These are phyloP conservation scores for Clavispora santaluciae DNA, from an alignment of 805 yeast species.

Conservation along the genomic window DNA sequence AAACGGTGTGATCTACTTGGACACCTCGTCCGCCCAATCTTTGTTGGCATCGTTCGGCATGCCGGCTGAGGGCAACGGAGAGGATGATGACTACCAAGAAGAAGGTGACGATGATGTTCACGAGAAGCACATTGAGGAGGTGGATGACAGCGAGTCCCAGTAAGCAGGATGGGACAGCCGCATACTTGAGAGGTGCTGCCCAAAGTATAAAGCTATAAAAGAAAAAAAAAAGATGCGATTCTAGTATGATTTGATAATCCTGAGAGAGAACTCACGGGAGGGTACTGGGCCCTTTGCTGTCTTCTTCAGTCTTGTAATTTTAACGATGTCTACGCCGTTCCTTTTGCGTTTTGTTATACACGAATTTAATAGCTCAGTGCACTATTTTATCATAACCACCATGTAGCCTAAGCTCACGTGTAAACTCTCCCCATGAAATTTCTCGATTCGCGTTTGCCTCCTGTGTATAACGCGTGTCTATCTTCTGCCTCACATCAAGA, in stretches of 20 bases:
- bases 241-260: constrained; percentile 1
- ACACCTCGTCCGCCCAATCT: constrained; percentile 58
- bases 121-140: constrained; percentile 31
- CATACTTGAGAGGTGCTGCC: constrained; percentile 4
- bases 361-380: background rate
- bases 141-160: constrained; percentile 21
- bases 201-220: background rate
- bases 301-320: constrained; percentile 7
- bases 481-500: background rate
- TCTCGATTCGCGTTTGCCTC: background rate
- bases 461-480: background rate
- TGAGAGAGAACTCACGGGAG: background rate
- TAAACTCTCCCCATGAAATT: too few relatives aligned
- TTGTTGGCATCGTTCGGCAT: constrained; percentile 49
- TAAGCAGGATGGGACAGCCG: constrained; percentile 3
- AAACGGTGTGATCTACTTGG: constrained; percentile 62
- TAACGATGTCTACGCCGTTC: constrained; percentile 14
- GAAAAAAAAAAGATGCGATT: background rate
- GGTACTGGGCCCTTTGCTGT: background rate
- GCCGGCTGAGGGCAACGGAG: constrained; percentile 25
- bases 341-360: constrained; percentile 1
- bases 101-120: constrained; percentile 25
- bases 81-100: constrained; percentile 24
- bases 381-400: background rate
- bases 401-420: too few relatives aligned